Base-by-base conservation (phyloP, 768 basidiomycete genomes). In the Tricholoma furcatifolium region DNA sequence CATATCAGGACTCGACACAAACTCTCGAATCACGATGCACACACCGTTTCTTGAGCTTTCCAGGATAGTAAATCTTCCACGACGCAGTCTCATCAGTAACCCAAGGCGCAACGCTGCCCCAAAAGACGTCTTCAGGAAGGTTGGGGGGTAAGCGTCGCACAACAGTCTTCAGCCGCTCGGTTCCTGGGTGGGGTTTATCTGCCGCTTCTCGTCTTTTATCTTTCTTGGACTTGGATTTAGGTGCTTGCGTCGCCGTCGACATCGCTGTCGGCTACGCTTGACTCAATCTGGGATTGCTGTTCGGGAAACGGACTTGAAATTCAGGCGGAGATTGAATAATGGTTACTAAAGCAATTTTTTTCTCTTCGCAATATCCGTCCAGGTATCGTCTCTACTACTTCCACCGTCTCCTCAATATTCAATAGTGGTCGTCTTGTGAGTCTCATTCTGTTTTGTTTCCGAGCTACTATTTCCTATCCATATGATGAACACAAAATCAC, bases 101-200 rank as follows among this genome's bases (percentile, higher is more conserved):
- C 94, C 95, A 98, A 2, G 76, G 65, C 47, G 84, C 76, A 3
- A 94, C 92, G 56, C 90, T 92, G 62, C 88, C 83, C 96, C 96
- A 99, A 71, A 99, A 98, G 48, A 97, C 71, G 2, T 84, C 84
- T 61, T 94, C 93, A 4, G 96, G 96, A 2, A 99, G 76, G 62
- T 94, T 93, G 11, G 95, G 89, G 0, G 96, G 96, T 4, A 98
- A 76, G 35, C 92, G 74, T 39, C 96, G 84, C 15, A 98, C 86
- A 58, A 97, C 80, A 27, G 85, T 85, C 77, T 99, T 98, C 61
- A 93, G 72, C 4, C 88, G 82, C 56, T 88, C 87, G 4, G 69
- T 68, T 17, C 70, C 68, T 12, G 69, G 70, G 1, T 65, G 60
- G 35, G 62, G 70, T 27, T 54, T 53, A 55, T 72, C 68, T 23